Evolutionary conservation across 2,329 filamentous ascomycete genomes (phyloP).

Genomic region (Talaromyces marneffei): DNA sequence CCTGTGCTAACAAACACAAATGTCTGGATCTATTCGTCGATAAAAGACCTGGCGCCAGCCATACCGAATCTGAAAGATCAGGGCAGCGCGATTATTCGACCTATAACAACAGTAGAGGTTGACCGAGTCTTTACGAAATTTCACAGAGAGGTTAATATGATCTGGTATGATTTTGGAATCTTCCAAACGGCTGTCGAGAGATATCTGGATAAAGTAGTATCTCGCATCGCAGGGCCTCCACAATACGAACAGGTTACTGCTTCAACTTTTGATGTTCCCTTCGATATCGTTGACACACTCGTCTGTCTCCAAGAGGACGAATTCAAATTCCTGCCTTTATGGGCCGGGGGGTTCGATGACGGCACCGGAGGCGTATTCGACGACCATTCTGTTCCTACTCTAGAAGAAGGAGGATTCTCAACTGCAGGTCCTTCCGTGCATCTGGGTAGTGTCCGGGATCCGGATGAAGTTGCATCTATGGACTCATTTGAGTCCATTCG

Average conservation of each 20-base stretch:
- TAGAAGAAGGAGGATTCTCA: constrained; percentile 32
- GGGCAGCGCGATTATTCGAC: neutral
- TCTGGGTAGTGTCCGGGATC: constrained; percentile 16
- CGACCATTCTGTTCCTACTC: constrained; percentile 29
- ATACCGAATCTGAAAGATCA: constrained; percentile 7
- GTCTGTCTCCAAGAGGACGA: constrained; percentile 53
- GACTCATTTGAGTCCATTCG: constrained; percentile 24
- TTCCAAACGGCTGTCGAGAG: neutral
- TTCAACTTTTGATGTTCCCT: constrained; percentile 9
- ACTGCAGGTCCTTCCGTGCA: constrained; percentile 32
- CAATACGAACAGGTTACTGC: neutral
- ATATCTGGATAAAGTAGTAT: neutral
- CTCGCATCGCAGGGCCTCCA: neutral
- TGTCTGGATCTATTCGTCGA: neutral
- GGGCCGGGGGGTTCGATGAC: constrained; percentile 56
- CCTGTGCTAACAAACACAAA: constrained; percentile 7
- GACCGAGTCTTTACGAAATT: neutral
- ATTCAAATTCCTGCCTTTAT: constrained; percentile 58
- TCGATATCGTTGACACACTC: constrained; percentile 36
- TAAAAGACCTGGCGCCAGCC: neutral
- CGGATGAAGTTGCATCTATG: constrained; percentile 21
- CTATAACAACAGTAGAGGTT: neutral
- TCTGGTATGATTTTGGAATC: neutral
- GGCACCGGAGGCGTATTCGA: constrained; percentile 47
- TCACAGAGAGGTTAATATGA: neutral